Percentiles rank a stretch among this genome's conserved stretches.
phyloP scores from a whole-genome alignment of 2,329 filamentous ascomycete species.

The Clarireedia monteithiana region DNA sequence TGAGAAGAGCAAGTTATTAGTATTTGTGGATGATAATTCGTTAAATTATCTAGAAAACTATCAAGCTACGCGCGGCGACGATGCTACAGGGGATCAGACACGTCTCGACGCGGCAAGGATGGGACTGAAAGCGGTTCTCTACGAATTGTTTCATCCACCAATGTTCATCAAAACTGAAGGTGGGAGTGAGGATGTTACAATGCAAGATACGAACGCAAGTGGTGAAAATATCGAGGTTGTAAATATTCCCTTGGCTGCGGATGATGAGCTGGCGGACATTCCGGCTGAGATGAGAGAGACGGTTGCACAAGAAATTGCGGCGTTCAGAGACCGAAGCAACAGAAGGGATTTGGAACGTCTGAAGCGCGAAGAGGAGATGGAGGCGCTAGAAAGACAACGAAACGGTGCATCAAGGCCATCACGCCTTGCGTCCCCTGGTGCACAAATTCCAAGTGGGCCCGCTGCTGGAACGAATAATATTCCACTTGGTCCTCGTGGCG shows the following conservation, averaged over 20 bases:
- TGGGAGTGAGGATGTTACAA: conserved; percentile 57
- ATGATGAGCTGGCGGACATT: conserved; percentile 93
- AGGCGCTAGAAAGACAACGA: conserved; percentile 72
- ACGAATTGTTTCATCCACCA: conserved; percentile 64
- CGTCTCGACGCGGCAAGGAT: conserved; percentile 62
- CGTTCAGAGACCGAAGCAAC: conserved; percentile 87
- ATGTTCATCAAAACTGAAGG: conserved; percentile 43
- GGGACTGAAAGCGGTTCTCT: conserved; percentile 59
- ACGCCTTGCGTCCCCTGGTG: conserved; percentile 63
- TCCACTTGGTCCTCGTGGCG: conserved; percentile 64
- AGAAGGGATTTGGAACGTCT: conserved; percentile 82
- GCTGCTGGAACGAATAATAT: conserved; percentile 63
- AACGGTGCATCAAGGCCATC: conserved; percentile 58
- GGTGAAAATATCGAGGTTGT: conserved; percentile 73
- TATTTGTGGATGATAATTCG: conserved; percentile 76
- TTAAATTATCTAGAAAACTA: conserved; percentile 80
- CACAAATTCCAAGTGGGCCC: conserved; percentile 46
- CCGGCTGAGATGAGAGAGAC: conserved; percentile 93
- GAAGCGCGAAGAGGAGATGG: conserved; percentile 83
- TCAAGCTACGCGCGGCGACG: conserved; percentile 57
- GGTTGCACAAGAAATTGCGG: conserved; percentile 86
- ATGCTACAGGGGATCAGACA: conserved; percentile 53
- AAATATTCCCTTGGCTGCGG: conserved; percentile 77
- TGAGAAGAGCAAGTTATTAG: conserved; percentile 63
- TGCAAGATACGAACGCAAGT: conserved; percentile 53